phyloP scores from a whole-genome alignment of 495 filamentous ascomycete genomes.

The Neurospora sp. region DNA sequence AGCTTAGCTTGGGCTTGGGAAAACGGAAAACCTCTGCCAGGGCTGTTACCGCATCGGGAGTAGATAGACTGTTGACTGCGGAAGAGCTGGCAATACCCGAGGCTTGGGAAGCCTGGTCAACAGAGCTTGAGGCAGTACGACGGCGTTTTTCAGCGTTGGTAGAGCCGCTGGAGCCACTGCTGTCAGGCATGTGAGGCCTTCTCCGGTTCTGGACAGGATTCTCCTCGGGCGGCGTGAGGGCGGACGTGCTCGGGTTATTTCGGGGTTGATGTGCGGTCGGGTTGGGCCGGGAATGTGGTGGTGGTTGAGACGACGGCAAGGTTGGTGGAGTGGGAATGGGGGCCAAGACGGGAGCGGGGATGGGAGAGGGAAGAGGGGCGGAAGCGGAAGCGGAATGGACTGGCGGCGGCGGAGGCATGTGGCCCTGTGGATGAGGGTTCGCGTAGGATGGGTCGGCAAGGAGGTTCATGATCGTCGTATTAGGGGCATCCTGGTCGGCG shows the following conservation, averaged over 20 bases:
- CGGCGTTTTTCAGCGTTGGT: conserved; percentile 30
- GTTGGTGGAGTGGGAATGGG: conserved; percentile 1
- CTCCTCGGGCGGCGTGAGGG: conserved; percentile 41
- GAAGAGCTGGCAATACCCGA: conserved; percentile 4
- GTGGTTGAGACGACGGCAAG: not conserved
- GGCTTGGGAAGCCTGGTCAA: conserved; percentile 8
- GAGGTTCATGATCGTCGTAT: conserved; percentile 23
- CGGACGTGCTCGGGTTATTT: conserved; percentile 16
- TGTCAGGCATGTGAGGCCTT: conserved; percentile 15
- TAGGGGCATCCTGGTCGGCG: conserved; percentile 21
- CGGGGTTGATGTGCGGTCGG: conserved; percentile 9
- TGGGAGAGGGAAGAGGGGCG: not conserved
- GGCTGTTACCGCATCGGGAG: conserved; percentile 13
- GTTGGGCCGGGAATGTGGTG: conserved; percentile 11
- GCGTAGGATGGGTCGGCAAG: conserved; percentile 15
- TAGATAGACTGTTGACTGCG: conserved; percentile 9
- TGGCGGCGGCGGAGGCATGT: conserved; percentile 11
- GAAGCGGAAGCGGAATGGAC: not conserved
- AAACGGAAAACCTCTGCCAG: conserved; percentile 23
- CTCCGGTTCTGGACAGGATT: conserved; percentile 25
- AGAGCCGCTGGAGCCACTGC: not conserved
- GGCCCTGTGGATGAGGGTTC: conserved; percentile 10
- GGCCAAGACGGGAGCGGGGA: not conserved
- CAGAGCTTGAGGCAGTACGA: conserved; percentile 20
- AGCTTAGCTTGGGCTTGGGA: conserved; percentile 15